phyloP scores from a whole-genome alignment of 441 rosid genomes.

The Syzygium malaccense region DNA sequence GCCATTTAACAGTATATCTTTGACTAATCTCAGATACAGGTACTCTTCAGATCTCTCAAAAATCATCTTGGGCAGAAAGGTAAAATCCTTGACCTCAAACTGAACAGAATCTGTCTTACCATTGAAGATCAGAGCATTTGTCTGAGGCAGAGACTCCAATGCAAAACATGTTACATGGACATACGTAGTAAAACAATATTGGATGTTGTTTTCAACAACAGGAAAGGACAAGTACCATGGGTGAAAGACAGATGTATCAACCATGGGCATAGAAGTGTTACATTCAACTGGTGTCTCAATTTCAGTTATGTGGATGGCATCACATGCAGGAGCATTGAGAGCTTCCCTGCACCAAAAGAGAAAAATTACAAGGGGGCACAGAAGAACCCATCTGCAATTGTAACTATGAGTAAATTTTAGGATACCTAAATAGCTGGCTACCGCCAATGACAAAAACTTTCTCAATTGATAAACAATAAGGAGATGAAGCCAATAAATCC shows the following conservation, averaged over 20 bases:
- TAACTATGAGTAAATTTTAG: not conserved
- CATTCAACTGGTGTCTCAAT: conserved; percentile 66
- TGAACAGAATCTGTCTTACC: conserved; percentile 19
- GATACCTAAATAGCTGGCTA: conserved; percentile 71
- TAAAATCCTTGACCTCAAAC: conserved; percentile 53
- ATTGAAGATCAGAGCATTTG: conserved; percentile 20
- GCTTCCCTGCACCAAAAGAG: too few relatives aligned
- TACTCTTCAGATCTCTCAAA: conserved; percentile 82
- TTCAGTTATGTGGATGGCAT: too few relatives aligned
- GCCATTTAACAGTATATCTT: conserved; percentile 72
- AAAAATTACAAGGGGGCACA: too few relatives aligned
- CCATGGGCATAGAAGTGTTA: conserved; percentile 73
- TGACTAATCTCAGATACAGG: conserved; percentile 57
- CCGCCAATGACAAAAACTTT: conserved; percentile 82
- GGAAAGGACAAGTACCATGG: conserved; percentile 93
- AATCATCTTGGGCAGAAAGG: conserved; percentile 67
- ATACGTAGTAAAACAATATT: conserved; percentile 57
- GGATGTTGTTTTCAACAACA: conserved; percentile 47
- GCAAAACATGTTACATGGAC: conserved; percentile 62
- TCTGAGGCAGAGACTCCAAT: conserved; percentile 20
- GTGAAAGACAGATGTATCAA: conserved; percentile 63
- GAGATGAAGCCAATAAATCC: conserved; percentile 66
- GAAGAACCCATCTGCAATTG: too few relatives aligned
- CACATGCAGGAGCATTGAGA: too few relatives aligned
- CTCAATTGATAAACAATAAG: conserved; percentile 84